phyloP scores from a whole-genome alignment of 2,329 filamentous ascomycete species.

The Metarhizium album region DNA sequence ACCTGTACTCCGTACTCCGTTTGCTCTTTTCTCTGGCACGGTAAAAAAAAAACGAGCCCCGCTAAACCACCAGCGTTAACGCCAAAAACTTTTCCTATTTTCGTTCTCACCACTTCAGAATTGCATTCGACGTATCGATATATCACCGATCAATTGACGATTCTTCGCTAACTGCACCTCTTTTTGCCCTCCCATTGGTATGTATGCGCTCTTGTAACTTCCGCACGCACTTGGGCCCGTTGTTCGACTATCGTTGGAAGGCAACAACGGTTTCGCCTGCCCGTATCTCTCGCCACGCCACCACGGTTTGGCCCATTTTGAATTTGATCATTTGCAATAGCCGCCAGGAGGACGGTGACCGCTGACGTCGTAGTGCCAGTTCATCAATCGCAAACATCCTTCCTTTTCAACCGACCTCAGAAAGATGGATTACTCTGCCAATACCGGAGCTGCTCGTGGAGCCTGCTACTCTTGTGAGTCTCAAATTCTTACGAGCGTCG shows the following conservation, averaged over 20 bases:
- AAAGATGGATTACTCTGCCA: constrained; percentile 27
- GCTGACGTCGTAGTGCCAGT: not conserved
- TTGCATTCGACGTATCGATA: constrained; percentile 4
- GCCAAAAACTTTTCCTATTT: constrained; percentile 17
- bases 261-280: not conserved
- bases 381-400: not conserved
- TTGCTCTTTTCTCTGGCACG: constrained; percentile 1
- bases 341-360: not conserved
- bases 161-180: not conserved
- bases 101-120: constrained; percentile 6
- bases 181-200: not conserved
- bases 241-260: not conserved
- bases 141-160: constrained; percentile 4
- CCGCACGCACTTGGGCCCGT: not conserved
- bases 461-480: constrained; percentile 43
- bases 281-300: not conserved
- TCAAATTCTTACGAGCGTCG: not conserved
- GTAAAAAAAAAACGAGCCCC: constrained; percentile 9
- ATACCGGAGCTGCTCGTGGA: constrained; percentile 22
- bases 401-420: no score
- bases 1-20: not conserved
- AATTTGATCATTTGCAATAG: not conserved
- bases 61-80: constrained; percentile 10
- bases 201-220: not conserved
- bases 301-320: not conserved